These are phyloP conservation scores for Debaryomyces nepalensis DNA, from an alignment of 1,139 yeast genomes.

Conservation along the genomic window DNA sequence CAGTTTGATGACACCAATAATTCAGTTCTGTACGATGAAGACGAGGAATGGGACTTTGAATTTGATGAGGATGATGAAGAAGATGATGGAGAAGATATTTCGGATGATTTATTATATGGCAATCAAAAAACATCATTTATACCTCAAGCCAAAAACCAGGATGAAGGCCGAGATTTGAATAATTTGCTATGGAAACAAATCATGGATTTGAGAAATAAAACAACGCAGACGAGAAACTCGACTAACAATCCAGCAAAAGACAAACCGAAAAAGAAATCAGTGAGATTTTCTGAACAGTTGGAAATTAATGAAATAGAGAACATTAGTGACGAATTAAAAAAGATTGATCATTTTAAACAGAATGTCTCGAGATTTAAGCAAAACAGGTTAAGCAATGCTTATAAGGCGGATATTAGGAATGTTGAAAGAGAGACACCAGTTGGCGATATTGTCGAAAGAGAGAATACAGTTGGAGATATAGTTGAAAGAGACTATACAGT, in stretches of 20 bases:
- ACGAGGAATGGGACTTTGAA: conserved; percentile 44
- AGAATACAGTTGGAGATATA: conserved; percentile 11
- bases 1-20: conserved; percentile 46
- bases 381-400: conserved; percentile 14
- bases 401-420: conserved; percentile 3
- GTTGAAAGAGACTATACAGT: conserved; percentile 17
- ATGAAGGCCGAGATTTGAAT: conserved; percentile 17
- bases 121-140: conserved; percentile 20
- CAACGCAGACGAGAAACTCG: conserved; percentile 1
- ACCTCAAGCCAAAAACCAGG: conserved; percentile 11
- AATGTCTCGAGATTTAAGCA: conserved; percentile 34
- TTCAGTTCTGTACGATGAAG: conserved; percentile 39
- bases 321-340: conserved; percentile 53
- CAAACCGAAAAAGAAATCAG: conserved; percentile 38
- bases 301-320: conserved; percentile 65
- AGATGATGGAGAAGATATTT: conserved; percentile 32
- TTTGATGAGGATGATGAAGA: conserved; percentile 35
- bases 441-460: conserved; percentile 2
- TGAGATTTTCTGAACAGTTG: conserved; percentile 54
- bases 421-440: conserved; percentile 10
- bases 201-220: conserved; percentile 25
- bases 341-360: conserved; percentile 26
- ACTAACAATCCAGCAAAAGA: background rate
- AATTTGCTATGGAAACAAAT: conserved; percentile 39
- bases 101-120: conserved; percentile 33